A percentile compares a stretch with the other conserved stretches of the same genome.
Evolutionary conservation across 1,284 basidiomycete species (phyloP).

Genomic region (Pascua sp.): DNA sequence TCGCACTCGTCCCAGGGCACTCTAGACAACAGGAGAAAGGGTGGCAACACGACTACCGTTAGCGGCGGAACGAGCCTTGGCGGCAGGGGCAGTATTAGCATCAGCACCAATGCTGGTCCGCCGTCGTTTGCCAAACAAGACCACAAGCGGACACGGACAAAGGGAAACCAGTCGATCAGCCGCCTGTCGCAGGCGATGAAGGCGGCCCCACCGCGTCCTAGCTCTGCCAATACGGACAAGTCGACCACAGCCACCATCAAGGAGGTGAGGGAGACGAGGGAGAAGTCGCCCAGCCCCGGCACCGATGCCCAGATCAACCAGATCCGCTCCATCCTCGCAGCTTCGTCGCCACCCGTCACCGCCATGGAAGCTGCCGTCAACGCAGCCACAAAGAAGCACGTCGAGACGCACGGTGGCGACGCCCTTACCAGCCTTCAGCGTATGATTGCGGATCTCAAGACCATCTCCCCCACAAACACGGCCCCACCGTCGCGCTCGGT

Average conservation of each 20-base stretch:
- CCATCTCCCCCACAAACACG: constrained; percentile 25
- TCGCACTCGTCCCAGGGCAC: constrained; percentile 28
- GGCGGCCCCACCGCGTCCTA: constrained; percentile 9
- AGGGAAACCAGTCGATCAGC: constrained; percentile 17
- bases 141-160: constrained; percentile 19
- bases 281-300: too few species aligned
- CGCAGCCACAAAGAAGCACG: constrained; percentile 37
- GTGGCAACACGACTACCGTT: constrained; percentile 38
- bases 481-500: constrained; percentile 21
- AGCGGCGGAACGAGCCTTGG: constrained; percentile 39
- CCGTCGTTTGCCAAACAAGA: background rate
- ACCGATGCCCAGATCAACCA: background rate
- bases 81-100: constrained; percentile 1
- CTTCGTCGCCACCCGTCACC: constrained; percentile 29
- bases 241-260: constrained; percentile 16
- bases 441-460: constrained; percentile 47
- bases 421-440: constrained; percentile 42
- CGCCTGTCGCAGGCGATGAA: background rate
- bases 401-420: constrained; percentile 29
- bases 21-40: constrained; percentile 25
- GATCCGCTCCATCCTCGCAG: constrained; percentile 29
- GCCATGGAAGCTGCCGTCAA: constrained; percentile 44
- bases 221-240: constrained; percentile 16
- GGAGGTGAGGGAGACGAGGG: background rate
- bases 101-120: background rate